Evolutionary conservation across 1,284 basidiomycete species (phyloP).

Genomic region (Nidula niveotomentosa): DNA sequence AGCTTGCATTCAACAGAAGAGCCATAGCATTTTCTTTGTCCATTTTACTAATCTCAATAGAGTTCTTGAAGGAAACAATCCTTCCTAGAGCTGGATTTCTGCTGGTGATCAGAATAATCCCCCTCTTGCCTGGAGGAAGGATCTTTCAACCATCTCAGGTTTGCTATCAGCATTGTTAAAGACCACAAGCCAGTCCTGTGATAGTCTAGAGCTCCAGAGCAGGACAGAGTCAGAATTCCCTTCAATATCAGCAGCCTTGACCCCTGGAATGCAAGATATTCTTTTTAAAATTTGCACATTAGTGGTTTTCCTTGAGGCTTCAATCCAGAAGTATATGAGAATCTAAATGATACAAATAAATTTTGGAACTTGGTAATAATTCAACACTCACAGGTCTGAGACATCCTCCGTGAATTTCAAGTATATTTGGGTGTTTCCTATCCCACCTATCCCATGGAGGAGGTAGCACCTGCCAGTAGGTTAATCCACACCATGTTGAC

Average conservation of each 20-base stretch:
- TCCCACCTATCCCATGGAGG: constrained; percentile 3
- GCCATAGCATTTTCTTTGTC: background rate
- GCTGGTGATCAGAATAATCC: constrained; percentile 1
- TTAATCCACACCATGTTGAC: background rate
- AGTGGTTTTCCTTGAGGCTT: background rate
- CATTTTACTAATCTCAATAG: background rate
- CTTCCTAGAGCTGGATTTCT: background rate
- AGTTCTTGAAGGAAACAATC: background rate
- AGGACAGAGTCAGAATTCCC: background rate
- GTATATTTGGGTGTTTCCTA: constrained; percentile 2
- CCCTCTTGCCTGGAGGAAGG: background rate
- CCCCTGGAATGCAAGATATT: background rate
- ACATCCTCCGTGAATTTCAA: constrained; percentile 1
- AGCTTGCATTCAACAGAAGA: background rate
- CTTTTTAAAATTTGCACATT: background rate
- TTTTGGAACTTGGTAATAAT: too few relatives aligned
- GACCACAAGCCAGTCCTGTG: background rate
- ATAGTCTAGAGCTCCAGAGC: background rate
- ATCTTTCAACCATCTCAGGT: background rate
- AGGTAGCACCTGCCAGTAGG: background rate
- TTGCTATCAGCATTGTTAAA: constrained; percentile 4
- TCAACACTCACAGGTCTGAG: background rate
- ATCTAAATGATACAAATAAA: background rate
- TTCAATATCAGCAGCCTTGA: background rate
- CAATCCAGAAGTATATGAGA: constrained; percentile 2